A percentile compares a stretch with the other conserved stretches of the same genome.
Conservation (phyloP, 495 filamentous ascomycete genomes). For the Jackrogersella minutella region DNA sequence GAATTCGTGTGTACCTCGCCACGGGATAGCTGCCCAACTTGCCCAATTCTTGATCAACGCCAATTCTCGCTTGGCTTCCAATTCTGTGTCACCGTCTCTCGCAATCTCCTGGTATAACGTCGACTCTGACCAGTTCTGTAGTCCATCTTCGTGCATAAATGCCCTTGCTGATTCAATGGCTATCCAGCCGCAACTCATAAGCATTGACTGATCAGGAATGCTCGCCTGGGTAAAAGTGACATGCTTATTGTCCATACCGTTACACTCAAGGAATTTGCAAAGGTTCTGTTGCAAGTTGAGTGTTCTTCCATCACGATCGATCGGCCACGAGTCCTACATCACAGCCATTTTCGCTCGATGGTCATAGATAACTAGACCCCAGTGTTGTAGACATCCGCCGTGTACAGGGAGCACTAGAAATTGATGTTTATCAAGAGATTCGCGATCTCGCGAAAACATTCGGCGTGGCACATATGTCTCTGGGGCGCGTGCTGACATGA, state of each 20-base stretch:
- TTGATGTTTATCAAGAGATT: not conserved
- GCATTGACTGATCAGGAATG: not conserved
- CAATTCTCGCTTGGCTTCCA: not conserved
- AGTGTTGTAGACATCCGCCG: not conserved
- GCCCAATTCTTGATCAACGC: not conserved
- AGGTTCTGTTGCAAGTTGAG: not conserved
- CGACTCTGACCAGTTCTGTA: not conserved
- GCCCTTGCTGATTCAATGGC: not conserved
- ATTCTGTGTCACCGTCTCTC: no score
- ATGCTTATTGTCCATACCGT: not conserved
- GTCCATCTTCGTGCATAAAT: not conserved
- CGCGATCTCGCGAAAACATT: not conserved
- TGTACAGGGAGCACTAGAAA: not conserved
- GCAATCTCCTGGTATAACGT: not conserved
- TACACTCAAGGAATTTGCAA: not conserved
- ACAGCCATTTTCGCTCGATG: not conserved
- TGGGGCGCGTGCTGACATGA: not conserved
- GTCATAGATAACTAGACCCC: not conserved
- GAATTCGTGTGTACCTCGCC: no score
- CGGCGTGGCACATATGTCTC: not conserved
- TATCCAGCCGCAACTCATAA: not conserved
- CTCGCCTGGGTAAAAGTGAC: not conserved
- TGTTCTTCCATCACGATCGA: not conserved
- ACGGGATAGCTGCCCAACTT: not conserved
- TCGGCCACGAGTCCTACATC: not conserved